A percentile compares a stretch with the other conserved stretches of the same genome.
These are phyloP conservation scores for Thelonectria blattea DNA, from an alignment of 2,329 filamentous ascomycete genomes.

Conservation along the genomic window DNA sequence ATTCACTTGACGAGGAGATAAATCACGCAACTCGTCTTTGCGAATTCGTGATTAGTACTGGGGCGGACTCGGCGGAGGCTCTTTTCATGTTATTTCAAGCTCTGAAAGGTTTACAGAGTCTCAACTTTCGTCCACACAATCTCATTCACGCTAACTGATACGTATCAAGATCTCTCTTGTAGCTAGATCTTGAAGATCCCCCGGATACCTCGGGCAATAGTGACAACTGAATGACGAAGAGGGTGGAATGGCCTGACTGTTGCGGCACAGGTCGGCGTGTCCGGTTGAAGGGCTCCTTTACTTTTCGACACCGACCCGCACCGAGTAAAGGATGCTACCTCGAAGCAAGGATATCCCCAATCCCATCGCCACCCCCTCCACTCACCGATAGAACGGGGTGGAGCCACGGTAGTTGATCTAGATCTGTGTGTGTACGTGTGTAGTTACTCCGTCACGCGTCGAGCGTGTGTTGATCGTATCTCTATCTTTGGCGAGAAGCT, in stretches of 20 bases:
- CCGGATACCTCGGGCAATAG: background rate
- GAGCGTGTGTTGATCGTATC: no score
- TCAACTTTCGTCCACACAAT: background rate
- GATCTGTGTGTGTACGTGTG: no score
- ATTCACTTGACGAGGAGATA: background rate
- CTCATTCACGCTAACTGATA: background rate
- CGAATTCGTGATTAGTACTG: background rate
- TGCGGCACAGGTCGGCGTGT: background rate
- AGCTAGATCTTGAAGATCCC: background rate
- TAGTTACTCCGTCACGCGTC: no score
- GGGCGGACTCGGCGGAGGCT: no score
- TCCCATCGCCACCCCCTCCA: background rate
- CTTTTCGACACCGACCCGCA: background rate
- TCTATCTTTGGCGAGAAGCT: no score
- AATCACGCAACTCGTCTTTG: background rate
- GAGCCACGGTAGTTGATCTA: no score
- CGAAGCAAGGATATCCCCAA: background rate
- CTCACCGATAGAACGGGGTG: background rate
- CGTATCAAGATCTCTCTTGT: no score
- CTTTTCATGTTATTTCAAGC: no score
- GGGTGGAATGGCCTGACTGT: background rate
- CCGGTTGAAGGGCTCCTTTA: background rate
- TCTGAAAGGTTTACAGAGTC: no score
- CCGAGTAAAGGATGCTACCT: background rate
- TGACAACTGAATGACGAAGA: background rate